Conservation (phyloP, 2,329 filamentous ascomycete species). For the Rhinocladiella similis region DNA sequence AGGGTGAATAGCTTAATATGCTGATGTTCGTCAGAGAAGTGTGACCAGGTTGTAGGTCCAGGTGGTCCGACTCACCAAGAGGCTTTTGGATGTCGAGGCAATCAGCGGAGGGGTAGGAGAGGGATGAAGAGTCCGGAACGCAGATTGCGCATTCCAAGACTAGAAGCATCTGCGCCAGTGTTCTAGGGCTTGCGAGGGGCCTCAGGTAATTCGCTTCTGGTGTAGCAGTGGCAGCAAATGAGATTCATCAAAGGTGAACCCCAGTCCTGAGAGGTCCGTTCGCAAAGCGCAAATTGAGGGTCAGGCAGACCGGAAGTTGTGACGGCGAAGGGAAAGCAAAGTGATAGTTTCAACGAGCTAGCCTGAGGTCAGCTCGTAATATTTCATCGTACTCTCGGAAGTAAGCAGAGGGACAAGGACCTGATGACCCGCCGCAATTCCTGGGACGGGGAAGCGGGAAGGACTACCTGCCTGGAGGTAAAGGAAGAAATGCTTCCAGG, state of each 20-base stretch:
- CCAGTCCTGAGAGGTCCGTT: slow-evolving; percentile 24
- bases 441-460: slow-evolving; percentile 27
- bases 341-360: slow-evolving; percentile 20
- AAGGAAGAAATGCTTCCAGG: slow-evolving; percentile 24
- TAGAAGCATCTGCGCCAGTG: slow-evolving; percentile 24
- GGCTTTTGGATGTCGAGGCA: slow-evolving; percentile 17
- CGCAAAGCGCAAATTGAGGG: slow-evolving; percentile 18
- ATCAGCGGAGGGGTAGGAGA: slow-evolving; percentile 24
- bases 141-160: slow-evolving; percentile 26
- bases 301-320: slow-evolving; percentile 16
- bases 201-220: slow-evolving; percentile 24
- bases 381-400: slow-evolving; percentile 18
- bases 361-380: slow-evolving; percentile 26
- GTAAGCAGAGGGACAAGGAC: slow-evolving; percentile 22
- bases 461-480: slow-evolving; percentile 18
- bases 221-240: slow-evolving; percentile 25
- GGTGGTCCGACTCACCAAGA: slow-evolving; percentile 18
- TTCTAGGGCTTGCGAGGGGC: slow-evolving; percentile 16
- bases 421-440: slow-evolving; percentile 18
- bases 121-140: slow-evolving; percentile 16
- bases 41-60: slow-evolving; percentile 1
- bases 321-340: slow-evolving; percentile 19
- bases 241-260: slow-evolving; percentile 22
- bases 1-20: slow-evolving; percentile 16
- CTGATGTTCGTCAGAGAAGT: slow-evolving; percentile 4